Evolutionary conservation across 768 basidiomycete species (phyloP).

Genomic region (Mycena latifolia): DNA sequence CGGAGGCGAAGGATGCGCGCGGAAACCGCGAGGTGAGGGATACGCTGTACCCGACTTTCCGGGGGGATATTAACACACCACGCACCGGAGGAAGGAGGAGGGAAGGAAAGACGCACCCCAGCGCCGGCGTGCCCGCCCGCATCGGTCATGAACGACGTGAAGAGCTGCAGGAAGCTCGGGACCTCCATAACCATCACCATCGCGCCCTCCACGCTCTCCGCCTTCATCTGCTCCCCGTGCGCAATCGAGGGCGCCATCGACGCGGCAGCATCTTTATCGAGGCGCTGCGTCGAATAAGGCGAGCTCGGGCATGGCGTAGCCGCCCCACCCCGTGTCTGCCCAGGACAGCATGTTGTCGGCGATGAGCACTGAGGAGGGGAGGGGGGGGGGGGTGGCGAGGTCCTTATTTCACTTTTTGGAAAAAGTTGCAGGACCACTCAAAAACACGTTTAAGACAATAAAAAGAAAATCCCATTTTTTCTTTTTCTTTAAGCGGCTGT

Average conservation of each 20-base stretch:
- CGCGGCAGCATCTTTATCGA: conserved; percentile 45
- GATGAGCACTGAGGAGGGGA: too few species aligned
- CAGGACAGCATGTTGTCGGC: conserved; percentile 54
- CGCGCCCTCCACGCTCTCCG: conserved; percentile 41
- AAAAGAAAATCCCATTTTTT: too few species aligned
- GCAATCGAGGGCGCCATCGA: conserved; percentile 58
- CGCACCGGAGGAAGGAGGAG: conserved; percentile 8
- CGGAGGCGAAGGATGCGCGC: conserved; percentile 51
- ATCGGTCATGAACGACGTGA: conserved; percentile 45
- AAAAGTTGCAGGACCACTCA: too few species aligned
- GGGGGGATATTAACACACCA: too few species aligned
- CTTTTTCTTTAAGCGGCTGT: too few species aligned
- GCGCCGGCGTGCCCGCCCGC: conserved; percentile 41
- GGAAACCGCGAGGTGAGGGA: conserved; percentile 59
- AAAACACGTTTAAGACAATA: too few species aligned
- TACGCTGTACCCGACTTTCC: conserved; percentile 53
- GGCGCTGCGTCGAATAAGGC: conserved; percentile 58
- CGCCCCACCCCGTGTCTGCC: conserved; percentile 64
- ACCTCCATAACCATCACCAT: conserved; percentile 52
- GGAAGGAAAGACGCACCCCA: conserved; percentile 47
- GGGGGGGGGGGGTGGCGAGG: too few species aligned
- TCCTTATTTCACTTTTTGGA: too few species aligned
- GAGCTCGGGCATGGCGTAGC: conserved; percentile 51
- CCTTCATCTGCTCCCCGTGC: conserved; percentile 46
- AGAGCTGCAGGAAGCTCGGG: conserved; percentile 49